Conservation (phyloP, 139 green algal species). For the Tetradesmus obliquus region DNA sequence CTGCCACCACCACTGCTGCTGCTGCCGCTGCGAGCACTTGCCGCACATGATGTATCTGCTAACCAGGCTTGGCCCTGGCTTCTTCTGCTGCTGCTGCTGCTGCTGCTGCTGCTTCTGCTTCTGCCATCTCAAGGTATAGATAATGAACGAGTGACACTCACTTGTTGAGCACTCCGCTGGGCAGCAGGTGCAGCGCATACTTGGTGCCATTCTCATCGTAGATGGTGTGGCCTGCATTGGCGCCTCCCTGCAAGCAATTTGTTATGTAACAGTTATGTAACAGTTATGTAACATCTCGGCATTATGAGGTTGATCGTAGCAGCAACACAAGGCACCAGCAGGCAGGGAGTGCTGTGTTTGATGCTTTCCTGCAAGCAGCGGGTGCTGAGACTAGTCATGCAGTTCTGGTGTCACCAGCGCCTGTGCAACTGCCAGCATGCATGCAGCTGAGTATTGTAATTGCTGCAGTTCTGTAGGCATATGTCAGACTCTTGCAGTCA, state of each 20-base stretch:
- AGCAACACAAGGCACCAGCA: not conserved
- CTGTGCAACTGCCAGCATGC: too few species aligned
- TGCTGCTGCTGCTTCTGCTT: not conserved
- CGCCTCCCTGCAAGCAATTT: slow-evolving; percentile 84
- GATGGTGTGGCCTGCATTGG: slow-evolving; percentile 99
- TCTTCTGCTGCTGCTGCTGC: not conserved
- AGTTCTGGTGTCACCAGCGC: too few species aligned
- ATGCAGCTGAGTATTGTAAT: too few species aligned
- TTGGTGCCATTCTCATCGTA: slow-evolving; percentile 97
- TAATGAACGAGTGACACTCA: not conserved
- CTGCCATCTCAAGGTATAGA: not conserved
- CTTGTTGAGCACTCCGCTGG: slow-evolving; percentile 96
- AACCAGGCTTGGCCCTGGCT: not conserved
- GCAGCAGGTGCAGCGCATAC: slow-evolving; percentile 98
- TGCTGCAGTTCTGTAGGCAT: too few species aligned
- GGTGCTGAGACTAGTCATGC: too few species aligned
- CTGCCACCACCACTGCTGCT: not conserved
- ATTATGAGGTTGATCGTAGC: not conserved
- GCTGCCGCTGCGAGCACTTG: not conserved
- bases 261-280: not conserved
- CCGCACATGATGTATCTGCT: too few species aligned
- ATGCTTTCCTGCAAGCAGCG: not conserved
- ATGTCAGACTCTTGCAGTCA: too few species aligned
- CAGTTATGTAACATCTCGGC: not conserved
- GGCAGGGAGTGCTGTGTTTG: not conserved